A percentile compares a stretch with the other conserved stretches of the same genome.
Conservation (phyloP, 495 filamentous ascomycete genomes). For the Penicillium robsamsonii region DNA sequence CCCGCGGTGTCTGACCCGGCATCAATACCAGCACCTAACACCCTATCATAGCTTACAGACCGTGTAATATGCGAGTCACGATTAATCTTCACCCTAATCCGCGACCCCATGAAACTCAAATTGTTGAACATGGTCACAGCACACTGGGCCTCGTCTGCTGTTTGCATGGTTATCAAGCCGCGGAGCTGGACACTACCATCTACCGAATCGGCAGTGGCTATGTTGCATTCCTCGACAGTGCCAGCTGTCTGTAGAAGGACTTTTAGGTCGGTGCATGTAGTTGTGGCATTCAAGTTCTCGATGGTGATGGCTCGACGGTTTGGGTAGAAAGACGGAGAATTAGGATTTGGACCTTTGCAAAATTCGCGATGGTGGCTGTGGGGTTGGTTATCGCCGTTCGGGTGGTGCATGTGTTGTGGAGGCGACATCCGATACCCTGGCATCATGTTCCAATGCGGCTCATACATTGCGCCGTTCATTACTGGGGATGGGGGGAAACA, state of each 20-base stretch:
- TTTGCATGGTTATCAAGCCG: conserved; percentile 35
- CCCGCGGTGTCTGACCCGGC: not conserved
- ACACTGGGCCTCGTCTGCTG: conserved; percentile 35
- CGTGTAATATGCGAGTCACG: not conserved
- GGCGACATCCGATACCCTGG: conserved; percentile 35
- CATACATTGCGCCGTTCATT: conserved; percentile 31
- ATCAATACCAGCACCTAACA: not conserved
- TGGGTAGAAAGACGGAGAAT: conserved; percentile 7
- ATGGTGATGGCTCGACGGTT: conserved; percentile 28
- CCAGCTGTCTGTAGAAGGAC: conserved; percentile 24
- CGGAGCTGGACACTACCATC: conserved; percentile 21
- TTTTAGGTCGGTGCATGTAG: conserved; percentile 27
- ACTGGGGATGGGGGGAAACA: conserved; percentile 34
- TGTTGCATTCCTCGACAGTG: conserved; percentile 32
- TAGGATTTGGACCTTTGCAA: conserved; percentile 11
- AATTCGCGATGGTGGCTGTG: conserved; percentile 9
- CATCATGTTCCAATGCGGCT: conserved; percentile 33
- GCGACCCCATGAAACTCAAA: conserved; percentile 31
- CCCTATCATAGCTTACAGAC: conserved; percentile 15
- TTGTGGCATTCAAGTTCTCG: conserved; percentile 29
- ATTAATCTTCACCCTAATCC: conserved; percentile 24
- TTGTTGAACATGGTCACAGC: conserved; percentile 35
- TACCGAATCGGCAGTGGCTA: conserved; percentile 20
- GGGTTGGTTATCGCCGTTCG: not conserved
- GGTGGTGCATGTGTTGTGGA: conserved; percentile 19